phyloP scores from a whole-genome alignment of 768 basidiomycete species.

The Saitozyma sp. region DNA sequence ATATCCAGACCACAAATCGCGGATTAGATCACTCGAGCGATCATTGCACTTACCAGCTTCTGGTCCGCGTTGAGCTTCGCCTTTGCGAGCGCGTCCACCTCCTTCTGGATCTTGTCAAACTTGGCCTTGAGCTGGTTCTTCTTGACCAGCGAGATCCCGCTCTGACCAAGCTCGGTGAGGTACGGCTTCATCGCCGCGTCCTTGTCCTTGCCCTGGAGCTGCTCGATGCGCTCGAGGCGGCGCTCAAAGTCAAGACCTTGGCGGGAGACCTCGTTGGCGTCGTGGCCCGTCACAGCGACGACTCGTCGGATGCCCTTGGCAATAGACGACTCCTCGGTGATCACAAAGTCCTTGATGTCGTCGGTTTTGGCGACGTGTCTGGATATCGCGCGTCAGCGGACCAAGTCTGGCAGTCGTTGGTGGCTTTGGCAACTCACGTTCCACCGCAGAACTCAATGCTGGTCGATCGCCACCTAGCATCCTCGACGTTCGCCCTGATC shows the following conservation, averaged over 20 bases:
- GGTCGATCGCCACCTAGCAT: slow-evolving; percentile 85
- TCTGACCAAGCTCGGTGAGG: slow-evolving; percentile 69
- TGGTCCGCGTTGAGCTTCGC: slow-evolving; percentile 73
- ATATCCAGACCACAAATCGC: background rate
- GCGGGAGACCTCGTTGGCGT: slow-evolving; percentile 78
- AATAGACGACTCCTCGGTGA: slow-evolving; percentile 93
- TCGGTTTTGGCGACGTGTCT: slow-evolving; percentile 96
- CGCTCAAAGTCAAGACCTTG: slow-evolving; percentile 65
- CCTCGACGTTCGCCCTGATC: slow-evolving; percentile 78
- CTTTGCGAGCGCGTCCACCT: slow-evolving; percentile 80
- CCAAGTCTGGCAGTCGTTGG: too few relatives aligned
- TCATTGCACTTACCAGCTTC: slow-evolving; percentile 64
- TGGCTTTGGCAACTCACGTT: slow-evolving; percentile 63
- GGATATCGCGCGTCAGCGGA: background rate
- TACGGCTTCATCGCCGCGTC: slow-evolving; percentile 83
- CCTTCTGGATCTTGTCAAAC: slow-evolving; percentile 69
- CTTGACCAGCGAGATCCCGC: slow-evolving; percentile 80
- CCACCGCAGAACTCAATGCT: slow-evolving; percentile 98
- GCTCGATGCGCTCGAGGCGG: slow-evolving; percentile 65
- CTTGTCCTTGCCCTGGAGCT: slow-evolving; percentile 71
- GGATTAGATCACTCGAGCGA: slow-evolving; percentile 1
- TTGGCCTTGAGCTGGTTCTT: slow-evolving; percentile 79
- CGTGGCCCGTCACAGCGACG: slow-evolving; percentile 89
- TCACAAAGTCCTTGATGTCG: slow-evolving; percentile 93
- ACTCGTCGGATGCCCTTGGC: slow-evolving; percentile 97